A percentile compares a stretch with the other conserved stretches of the same genome.
These are phyloP conservation scores for Skeletonema menzelii DNA, from an alignment of 108 stramenopile species.

Conservation along the genomic window DNA sequence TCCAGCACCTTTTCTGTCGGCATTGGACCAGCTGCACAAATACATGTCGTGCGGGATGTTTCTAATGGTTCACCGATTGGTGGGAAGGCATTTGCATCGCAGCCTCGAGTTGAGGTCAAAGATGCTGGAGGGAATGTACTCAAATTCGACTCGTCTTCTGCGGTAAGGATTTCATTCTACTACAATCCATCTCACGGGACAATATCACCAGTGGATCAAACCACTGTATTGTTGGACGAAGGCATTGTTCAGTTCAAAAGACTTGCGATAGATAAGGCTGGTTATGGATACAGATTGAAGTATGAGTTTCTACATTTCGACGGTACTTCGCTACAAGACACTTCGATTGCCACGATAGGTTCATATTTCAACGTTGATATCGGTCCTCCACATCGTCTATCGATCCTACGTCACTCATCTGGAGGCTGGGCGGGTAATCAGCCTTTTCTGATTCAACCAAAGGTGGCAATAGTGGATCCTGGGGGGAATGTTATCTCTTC, in stretches of 20 bases:
- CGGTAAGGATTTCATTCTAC: conserved; percentile 29
- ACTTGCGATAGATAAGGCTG: conserved; percentile 44
- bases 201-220: conserved; percentile 12
- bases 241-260: conserved; percentile 37
- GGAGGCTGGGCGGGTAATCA: conserved; percentile 56
- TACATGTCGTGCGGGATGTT: conserved; percentile 30
- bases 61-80: conserved; percentile 38
- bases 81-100: conserved; percentile 41
- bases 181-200: conserved; percentile 40
- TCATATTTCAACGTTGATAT: conserved; percentile 38
- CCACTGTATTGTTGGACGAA: conserved; percentile 20
- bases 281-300: conserved; percentile 34
- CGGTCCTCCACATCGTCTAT: conserved; percentile 33
- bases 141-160: conserved; percentile 35
- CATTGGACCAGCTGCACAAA: conserved; percentile 18
- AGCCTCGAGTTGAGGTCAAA: conserved; percentile 41
- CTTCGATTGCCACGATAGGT: conserved; percentile 24
- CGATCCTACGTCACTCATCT: conserved; percentile 23
- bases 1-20: conserved; percentile 45
- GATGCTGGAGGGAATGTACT: conserved; percentile 53
- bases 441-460: conserved; percentile 50
- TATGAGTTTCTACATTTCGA: conserved; percentile 28
- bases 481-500: conserved; percentile 46
- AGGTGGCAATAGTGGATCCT: conserved; percentile 42
- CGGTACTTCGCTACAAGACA: neutral